These are phyloP conservation scores for Syncephalastrum monosporum DNA, from an alignment of 371 early-diverging fungal species.

Conservation along the genomic window DNA sequence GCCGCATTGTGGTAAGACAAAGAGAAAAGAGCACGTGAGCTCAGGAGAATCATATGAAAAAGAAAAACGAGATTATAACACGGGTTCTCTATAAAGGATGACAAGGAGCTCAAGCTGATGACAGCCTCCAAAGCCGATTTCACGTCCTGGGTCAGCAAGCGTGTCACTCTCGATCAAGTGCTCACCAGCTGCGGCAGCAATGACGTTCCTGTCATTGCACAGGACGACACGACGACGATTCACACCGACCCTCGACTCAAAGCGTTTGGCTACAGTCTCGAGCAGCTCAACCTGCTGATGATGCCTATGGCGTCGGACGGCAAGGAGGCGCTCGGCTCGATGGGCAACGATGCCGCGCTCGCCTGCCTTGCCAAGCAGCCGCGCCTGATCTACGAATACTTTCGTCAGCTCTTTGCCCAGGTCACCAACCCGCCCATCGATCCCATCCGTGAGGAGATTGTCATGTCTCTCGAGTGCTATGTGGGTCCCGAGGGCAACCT, in stretches of 20 bases:
- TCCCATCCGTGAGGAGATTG: conserved; percentile 96
- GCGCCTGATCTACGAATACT: conserved; percentile 92
- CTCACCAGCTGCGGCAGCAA: conserved; percentile 14
- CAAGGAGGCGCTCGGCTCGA: conserved; percentile 96
- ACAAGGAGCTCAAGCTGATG: conserved; percentile 80
- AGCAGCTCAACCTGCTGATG: conserved; percentile 88
- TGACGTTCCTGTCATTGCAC: conserved; percentile 11
- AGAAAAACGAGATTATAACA: too few species aligned
- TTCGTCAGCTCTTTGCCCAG: conserved; percentile 96
- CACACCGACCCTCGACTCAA: conserved; percentile 79
- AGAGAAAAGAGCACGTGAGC: background rate
- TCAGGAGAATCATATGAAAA: too few species aligned
- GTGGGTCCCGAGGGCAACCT: conserved; percentile 95
- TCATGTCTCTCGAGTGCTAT: conserved; percentile 94
- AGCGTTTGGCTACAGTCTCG: conserved; percentile 91
- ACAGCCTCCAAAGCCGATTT: conserved; percentile 74
- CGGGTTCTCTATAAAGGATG: conserved; percentile 45
- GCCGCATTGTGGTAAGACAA: conserved; percentile 63
- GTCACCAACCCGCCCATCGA: conserved; percentile 98
- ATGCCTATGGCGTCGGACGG: conserved; percentile 85
- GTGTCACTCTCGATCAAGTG: conserved; percentile 69
- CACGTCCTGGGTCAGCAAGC: conserved; percentile 82
- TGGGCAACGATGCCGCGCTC: conserved; percentile 95
- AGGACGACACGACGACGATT: conserved; percentile 44
- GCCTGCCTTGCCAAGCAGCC: conserved; percentile 91